A percentile compares a stretch with the other conserved stretches of the same genome.
These are phyloP conservation scores for Linnemannia zychae DNA, from an alignment of 192 early-diverging fungal genomes.

Conservation along the genomic window DNA sequence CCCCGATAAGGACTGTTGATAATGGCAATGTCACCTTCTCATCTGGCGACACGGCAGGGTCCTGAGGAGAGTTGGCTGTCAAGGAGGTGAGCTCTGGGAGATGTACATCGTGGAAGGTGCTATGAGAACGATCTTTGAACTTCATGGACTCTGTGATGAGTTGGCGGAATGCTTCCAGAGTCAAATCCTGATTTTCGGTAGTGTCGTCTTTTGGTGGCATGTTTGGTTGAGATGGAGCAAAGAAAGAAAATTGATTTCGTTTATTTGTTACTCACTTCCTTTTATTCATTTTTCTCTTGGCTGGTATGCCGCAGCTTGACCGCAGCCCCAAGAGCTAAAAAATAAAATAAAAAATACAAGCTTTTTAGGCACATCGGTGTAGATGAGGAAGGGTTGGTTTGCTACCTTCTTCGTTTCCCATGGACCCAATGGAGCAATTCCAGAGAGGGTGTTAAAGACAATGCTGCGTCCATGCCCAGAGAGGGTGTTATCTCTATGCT, in stretches of 20 bases:
- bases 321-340: neutral
- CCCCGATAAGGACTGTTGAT: constrained; percentile 12
- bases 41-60: neutral
- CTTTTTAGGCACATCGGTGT: too few relatives aligned
- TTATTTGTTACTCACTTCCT: too few relatives aligned
- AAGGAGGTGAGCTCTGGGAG: neutral
- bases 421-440: too few relatives aligned
- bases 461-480: too few relatives aligned
- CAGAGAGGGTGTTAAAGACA: too few relatives aligned
- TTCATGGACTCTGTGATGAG: constrained; percentile 7
- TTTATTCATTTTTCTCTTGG: neutral
- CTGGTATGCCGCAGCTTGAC: neutral
- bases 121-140: constrained; percentile 23
- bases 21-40: neutral
- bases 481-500: too few relatives aligned
- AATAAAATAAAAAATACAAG: too few relatives aligned
- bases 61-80: neutral
- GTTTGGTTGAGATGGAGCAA: neutral
- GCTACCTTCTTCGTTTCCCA: too few relatives aligned
- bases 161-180: constrained; percentile 1
- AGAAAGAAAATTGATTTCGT: neutral
- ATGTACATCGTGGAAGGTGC: constrained; percentile 2
- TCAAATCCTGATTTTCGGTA: constrained; percentile 13
- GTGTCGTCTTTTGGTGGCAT: neutral
- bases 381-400: too few relatives aligned